Evolutionary conservation across 805 yeast genomes (phyloP).

Genomic region (Lachancea quebecensis): DNA sequence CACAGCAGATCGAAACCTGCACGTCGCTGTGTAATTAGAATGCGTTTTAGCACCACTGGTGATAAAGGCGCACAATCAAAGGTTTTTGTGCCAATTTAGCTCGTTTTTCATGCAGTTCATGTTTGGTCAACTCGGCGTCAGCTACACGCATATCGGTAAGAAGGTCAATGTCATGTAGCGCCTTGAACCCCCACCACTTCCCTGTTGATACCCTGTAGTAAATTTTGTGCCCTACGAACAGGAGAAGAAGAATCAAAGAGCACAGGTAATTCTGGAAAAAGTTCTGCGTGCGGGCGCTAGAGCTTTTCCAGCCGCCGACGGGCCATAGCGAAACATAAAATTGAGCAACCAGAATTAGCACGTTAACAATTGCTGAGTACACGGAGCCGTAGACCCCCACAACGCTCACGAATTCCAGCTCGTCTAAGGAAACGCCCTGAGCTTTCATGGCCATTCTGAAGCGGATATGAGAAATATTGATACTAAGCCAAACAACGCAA

Average conservation of each 20-base stretch:
- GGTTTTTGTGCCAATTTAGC: constrained; percentile 33
- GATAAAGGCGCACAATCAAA: constrained; percentile 34
- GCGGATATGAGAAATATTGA: constrained; percentile 47
- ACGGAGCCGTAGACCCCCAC: constrained; percentile 53
- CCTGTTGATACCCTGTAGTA: constrained; percentile 27
- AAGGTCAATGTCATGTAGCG: constrained; percentile 42
- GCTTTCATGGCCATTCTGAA: constrained; percentile 56
- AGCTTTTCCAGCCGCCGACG: constrained; percentile 31
- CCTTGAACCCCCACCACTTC: constrained; percentile 27
- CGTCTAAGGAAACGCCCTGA: constrained; percentile 12
- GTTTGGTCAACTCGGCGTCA: constrained; percentile 40
- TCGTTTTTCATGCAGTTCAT: constrained; percentile 40
- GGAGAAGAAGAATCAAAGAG: constrained; percentile 44
- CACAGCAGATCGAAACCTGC: too few species aligned
- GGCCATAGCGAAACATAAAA: constrained; percentile 70
- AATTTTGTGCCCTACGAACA: constrained; percentile 45
- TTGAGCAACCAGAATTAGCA: constrained; percentile 52
- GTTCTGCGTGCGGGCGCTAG: constrained; percentile 35
- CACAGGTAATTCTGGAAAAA: constrained; percentile 55
- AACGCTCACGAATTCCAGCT: constrained; percentile 15
- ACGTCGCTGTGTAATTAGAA: too few species aligned
- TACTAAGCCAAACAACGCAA: constrained; percentile 55
- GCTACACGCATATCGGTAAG: constrained; percentile 46
- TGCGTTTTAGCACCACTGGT: constrained; percentile 35
- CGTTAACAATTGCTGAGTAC: constrained; percentile 45